Evolutionary conservation across 768 basidiomycete genomes (phyloP), one percentile per base, ranked within the genome.

Genomic region (Lyophyllum semitale): DNA sequence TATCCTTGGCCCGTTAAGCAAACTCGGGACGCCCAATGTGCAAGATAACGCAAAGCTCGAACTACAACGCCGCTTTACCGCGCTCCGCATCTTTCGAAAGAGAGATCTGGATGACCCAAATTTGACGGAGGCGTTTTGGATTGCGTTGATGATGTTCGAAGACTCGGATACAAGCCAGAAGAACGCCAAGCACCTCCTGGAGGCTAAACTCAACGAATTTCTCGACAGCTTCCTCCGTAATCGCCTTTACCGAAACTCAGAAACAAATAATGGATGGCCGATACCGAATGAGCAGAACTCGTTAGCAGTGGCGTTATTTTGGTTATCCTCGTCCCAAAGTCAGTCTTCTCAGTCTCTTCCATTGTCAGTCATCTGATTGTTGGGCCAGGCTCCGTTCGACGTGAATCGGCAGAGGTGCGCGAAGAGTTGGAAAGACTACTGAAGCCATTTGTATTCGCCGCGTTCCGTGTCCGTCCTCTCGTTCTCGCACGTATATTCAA

Each of bases 111-210:
- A 75, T 58, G 62, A 74, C 54, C 67, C 73, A 26, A 51, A 59
- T 15, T 63, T 83, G 8, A 71, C 68, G 0, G 76, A 81, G 53
- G 77, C 76, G 11, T 65, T 88, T 27, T 81, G 81, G 71, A 75
- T 76, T 0, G 75, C 81, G 48, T 84, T 81, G 62, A 64, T 80
- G 32, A 84, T 88, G 82, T 68, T 84, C 38, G 75, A 84, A 29
- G 84, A 86, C 57, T 77, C 83, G 25, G 79, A 76, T 50, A 63
- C 68, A 11, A 71, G 69, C 23, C 75, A 73, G 44, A 77, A 73
- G 57, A 84, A 84, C 62, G 60, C 73, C 35, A 71, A 71, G 47
- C 82, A 80, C 55, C 70, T 84, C 13, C 62, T 72, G 45, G 72
- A 74, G 63, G 79, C 80, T 5, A 72, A 71, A 37, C 63, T 82